A percentile compares a stretch with the other conserved stretches of the same genome.
These are phyloP conservation scores for Zostera marina DNA, from an alignment of 116 monocot species.

Conservation along the genomic window DNA sequence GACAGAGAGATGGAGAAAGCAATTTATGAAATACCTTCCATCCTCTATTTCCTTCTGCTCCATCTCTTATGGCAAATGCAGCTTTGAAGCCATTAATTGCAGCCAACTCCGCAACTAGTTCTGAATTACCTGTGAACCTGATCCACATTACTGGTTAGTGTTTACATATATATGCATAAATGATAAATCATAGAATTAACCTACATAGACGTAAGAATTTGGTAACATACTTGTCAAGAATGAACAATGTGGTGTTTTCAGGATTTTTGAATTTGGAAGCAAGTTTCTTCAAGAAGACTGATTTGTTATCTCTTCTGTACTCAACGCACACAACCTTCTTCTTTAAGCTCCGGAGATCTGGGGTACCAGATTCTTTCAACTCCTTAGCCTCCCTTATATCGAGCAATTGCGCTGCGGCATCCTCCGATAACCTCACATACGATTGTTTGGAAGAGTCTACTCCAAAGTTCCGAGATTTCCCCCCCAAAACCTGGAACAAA, in stretches of 20 bases:
- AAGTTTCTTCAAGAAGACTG: conserved; percentile 87
- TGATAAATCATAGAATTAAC: not conserved
- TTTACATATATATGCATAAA: not conserved
- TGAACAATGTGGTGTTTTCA: conserved; percentile 60
- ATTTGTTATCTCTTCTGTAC: conserved; percentile 58
- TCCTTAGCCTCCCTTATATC: conserved; percentile 85
- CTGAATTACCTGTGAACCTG: conserved; percentile 94
- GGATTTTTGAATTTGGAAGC: conserved; percentile 82
- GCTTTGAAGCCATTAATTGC: conserved; percentile 89
- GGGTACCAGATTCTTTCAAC: conserved; percentile 49
- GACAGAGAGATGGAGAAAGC: not conserved
- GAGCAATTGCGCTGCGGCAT: conserved; percentile 52
- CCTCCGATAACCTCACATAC: conserved; percentile 51
- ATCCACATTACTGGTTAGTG: no score
- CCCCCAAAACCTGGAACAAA: conserved; percentile 30
- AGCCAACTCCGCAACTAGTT: conserved; percentile 78
- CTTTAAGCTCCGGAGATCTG: conserved; percentile 51
- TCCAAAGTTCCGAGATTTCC: conserved; percentile 40
- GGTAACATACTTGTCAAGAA: conserved; percentile 80
- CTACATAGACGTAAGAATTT: not conserved
- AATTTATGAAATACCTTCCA: conserved; percentile 39
- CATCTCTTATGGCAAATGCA: conserved; percentile 90
- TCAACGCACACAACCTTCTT: conserved; percentile 66
- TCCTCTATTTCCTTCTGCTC: conserved; percentile 84
- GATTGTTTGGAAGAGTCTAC: conserved; percentile 52